A percentile compares a stretch with the other conserved stretches of the same genome.
Evolutionary conservation across 2,329 filamentous ascomycete genomes (phyloP).

Genomic region (Fusarium euwallaceae): DNA sequence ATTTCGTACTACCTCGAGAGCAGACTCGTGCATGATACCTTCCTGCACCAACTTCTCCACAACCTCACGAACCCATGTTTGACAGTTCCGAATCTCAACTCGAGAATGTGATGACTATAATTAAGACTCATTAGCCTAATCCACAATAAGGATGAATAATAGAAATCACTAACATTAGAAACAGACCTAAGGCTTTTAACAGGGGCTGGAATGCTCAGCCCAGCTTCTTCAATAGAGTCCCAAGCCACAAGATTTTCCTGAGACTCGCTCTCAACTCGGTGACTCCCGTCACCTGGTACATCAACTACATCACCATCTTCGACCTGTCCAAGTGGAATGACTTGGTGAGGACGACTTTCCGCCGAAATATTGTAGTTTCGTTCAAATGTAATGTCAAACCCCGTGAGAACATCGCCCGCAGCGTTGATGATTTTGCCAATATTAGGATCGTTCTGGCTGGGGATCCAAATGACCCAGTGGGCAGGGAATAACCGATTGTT

Average conservation of each 20-base stretch:
- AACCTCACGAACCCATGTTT: conserved; percentile 13
- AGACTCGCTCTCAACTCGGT: not conserved
- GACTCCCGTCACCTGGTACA: not conserved
- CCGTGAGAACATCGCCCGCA: not conserved
- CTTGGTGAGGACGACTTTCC: not conserved
- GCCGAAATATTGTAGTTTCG: conserved; percentile 13
- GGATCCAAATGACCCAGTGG: conserved; percentile 17
- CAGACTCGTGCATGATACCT: not conserved
- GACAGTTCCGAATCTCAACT: conserved; percentile 15
- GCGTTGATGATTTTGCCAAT: conserved; percentile 14
- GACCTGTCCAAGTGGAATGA: not conserved
- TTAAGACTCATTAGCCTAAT: not conserved
- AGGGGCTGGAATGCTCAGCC: conserved; percentile 1
- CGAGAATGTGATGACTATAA: not conserved
- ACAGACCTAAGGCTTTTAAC: not conserved
- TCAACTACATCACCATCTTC: not conserved
- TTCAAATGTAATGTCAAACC: conserved; percentile 10
- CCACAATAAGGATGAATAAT: not conserved
- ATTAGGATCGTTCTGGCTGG: not conserved
- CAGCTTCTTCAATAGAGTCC: conserved; percentile 14
- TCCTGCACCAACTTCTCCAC: conserved; percentile 7
- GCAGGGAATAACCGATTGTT: conserved; percentile 13
- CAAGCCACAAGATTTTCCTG: not conserved
- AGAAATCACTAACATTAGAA: not conserved
- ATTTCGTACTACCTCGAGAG: not conserved